Evolutionary conservation across 441 rosid species (phyloP).

Genomic region (Erysimum pusillum): DNA sequence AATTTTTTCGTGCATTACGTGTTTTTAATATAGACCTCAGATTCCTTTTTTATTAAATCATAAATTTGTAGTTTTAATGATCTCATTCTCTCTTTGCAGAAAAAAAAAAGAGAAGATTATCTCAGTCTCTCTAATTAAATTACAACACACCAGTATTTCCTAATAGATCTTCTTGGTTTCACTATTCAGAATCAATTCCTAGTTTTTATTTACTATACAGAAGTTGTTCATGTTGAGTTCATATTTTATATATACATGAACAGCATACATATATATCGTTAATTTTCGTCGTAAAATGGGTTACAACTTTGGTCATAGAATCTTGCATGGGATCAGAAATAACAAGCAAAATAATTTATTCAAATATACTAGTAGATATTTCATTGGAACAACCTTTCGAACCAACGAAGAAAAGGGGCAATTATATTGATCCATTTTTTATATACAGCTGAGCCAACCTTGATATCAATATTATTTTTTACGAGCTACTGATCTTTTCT

Average conservation of each 20-base stretch:
- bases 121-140: neutral
- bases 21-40: neutral
- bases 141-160: neutral
- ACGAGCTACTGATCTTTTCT: neutral
- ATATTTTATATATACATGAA: neutral
- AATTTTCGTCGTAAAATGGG: neutral
- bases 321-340: constrained; percentile 1
- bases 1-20: neutral
- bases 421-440: neutral
- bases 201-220: neutral
- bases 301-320: neutral
- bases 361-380: constrained; percentile 17
- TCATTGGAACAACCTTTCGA: constrained; percentile 35
- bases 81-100: neutral
- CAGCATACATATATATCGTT: neutral
- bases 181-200: neutral
- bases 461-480: neutral
- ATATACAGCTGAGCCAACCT: neutral
- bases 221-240: neutral
- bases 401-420: constrained; percentile 29
- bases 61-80: neutral
- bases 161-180: neutral
- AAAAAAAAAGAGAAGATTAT: no score
- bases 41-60: neutral
- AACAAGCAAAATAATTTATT: neutral